phyloP scores from a whole-genome alignment of 805 yeast genomes.

The Maudiozyma turicensis region DNA sequence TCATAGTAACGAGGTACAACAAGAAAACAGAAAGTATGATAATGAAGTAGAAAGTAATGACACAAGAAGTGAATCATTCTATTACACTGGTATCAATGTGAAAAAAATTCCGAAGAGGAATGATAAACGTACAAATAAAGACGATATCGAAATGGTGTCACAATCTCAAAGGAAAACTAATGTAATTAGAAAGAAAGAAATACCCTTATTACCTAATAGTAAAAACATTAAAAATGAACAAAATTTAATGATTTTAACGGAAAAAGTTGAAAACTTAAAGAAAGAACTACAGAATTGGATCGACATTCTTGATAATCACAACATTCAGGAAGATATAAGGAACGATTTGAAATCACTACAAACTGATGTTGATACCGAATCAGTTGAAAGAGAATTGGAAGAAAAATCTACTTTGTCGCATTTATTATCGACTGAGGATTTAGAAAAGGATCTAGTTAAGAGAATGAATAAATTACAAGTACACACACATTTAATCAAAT shows the following conservation, averaged over 20 bases:
- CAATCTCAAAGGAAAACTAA: background rate
- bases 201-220: slow-evolving; percentile 19
- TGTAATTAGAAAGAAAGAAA: background rate
- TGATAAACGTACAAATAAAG: background rate
- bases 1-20: background rate
- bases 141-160: background rate
- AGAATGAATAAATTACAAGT: slow-evolving; percentile 14
- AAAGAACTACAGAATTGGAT: slow-evolving; percentile 24
- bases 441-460: slow-evolving; percentile 9
- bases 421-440: background rate
- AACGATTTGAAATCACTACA: background rate
- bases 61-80: slow-evolving; percentile 2
- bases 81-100: slow-evolving; percentile 2
- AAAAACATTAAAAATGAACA: slow-evolving; percentile 24
- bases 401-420: background rate
- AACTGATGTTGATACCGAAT: background rate
- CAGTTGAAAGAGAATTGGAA: background rate
- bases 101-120: slow-evolving; percentile 1
- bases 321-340: background rate
- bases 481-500: slow-evolving; percentile 19
- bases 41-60: slow-evolving; percentile 3
- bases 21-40: slow-evolving; percentile 1
- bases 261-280: slow-evolving; percentile 17
- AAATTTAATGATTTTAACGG: slow-evolving; percentile 15
- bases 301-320: slow-evolving; percentile 10